Conservation (phyloP, 2,329 filamentous ascomycete genomes). For the Rhytidhysteron rufulum region DNA sequence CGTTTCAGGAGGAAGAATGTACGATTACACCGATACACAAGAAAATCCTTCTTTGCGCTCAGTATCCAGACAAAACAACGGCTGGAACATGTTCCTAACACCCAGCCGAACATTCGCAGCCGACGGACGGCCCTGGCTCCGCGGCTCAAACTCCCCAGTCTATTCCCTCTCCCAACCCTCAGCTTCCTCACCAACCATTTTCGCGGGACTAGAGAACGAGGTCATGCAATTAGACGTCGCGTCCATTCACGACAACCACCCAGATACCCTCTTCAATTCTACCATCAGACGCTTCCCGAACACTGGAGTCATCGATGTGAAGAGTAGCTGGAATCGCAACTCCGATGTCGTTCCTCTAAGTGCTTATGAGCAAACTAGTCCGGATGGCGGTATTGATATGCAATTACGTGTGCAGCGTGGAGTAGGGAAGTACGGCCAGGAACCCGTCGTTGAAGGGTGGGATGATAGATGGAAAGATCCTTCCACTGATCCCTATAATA, state of each 20-base stretch:
- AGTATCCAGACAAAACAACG: slow-evolving; percentile 9
- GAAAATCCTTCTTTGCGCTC: slow-evolving; percentile 7
- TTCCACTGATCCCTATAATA: background rate
- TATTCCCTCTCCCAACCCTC: slow-evolving; percentile 48
- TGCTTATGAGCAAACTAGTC: slow-evolving; percentile 44
- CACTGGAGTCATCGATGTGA: slow-evolving; percentile 18
- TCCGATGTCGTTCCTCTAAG: slow-evolving; percentile 40
- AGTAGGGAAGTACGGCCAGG: slow-evolving; percentile 18
- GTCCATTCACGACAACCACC: slow-evolving; percentile 38
- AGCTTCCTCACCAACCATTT: slow-evolving; percentile 41
- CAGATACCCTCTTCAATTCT: slow-evolving; percentile 38
- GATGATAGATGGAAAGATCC: slow-evolving; percentile 40
- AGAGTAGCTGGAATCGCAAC: slow-evolving; percentile 26
- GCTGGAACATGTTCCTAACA: slow-evolving; percentile 47
- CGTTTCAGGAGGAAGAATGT: slow-evolving; percentile 41
- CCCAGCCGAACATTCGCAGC: slow-evolving; percentile 20
- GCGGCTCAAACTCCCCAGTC: slow-evolving; percentile 36
- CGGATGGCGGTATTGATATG: slow-evolving; percentile 29
- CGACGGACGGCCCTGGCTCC: slow-evolving; percentile 11
- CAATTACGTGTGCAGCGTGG: slow-evolving; percentile 38
- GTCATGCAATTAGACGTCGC: slow-evolving; percentile 44
- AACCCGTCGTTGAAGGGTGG: slow-evolving; percentile 14
- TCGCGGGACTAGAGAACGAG: slow-evolving; percentile 46
- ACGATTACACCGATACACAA: slow-evolving; percentile 26
- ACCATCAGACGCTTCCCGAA: slow-evolving; percentile 12